Conservation (phyloP, 768 basidiomycete genomes). For the Harrya chromipes region DNA sequence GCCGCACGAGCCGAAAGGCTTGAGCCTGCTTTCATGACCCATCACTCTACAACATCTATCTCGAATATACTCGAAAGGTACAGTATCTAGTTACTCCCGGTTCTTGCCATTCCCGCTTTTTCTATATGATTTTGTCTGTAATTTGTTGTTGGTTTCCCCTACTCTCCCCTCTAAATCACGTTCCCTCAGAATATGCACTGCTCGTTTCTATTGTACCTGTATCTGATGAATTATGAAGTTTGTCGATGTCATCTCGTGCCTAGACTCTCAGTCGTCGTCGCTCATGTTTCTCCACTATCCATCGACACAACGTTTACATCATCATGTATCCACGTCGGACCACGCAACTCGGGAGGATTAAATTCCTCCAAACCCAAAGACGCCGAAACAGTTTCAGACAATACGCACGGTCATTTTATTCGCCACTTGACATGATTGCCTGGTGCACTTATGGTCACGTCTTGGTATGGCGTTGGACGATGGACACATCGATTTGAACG, state of each 20-base stretch:
- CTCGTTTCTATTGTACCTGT: conserved; percentile 21
- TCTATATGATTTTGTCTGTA: conserved; percentile 10
- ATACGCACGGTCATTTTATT: too few relatives aligned
- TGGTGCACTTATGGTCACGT: too few relatives aligned
- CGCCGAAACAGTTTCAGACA: too few relatives aligned
- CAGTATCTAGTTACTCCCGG: conserved; percentile 12
- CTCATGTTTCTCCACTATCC: too few relatives aligned
- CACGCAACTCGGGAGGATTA: too few relatives aligned
- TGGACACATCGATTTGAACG: too few relatives aligned
- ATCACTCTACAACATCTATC: neutral
- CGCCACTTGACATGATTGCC: too few relatives aligned
- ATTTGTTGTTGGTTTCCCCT: neutral
- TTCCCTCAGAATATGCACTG: conserved; percentile 8
- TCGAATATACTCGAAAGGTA: conserved; percentile 1
- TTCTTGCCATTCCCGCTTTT: conserved; percentile 1
- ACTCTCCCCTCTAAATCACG: conserved; percentile 1
- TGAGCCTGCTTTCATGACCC: conserved; percentile 4
- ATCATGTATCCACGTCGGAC: too few relatives aligned
- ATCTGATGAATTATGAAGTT: conserved; percentile 7
- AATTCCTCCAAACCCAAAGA: too few relatives aligned
- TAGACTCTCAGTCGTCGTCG: neutral
- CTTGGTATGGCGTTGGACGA: too few relatives aligned
- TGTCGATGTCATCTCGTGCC: neutral
- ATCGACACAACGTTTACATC: too few relatives aligned
- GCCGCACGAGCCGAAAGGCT: conserved; percentile 31